Percentiles rank a stretch among this genome's conserved stretches.
phyloP scores from a whole-genome alignment of 371 early-diverging fungal genomes.

The Mucor mucedo region DNA sequence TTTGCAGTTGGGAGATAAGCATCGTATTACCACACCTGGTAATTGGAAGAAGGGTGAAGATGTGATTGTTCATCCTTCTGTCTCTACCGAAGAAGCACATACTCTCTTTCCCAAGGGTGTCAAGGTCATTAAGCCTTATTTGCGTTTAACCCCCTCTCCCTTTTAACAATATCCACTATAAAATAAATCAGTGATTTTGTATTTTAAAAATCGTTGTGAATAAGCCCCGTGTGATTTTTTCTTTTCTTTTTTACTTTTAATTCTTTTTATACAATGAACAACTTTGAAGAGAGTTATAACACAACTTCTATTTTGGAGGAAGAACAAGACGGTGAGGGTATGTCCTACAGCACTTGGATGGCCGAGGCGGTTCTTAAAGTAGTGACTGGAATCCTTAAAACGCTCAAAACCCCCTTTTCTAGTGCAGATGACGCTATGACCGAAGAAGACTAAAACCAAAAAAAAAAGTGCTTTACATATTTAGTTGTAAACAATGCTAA shows the following conservation, averaged over 20 bases:
- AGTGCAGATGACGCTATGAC: too few relatives aligned
- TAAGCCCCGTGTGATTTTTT: background rate
- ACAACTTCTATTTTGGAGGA: background rate
- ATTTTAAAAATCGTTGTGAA: background rate
- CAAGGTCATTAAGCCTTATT: constrained; percentile 83
- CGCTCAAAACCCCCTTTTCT: background rate
- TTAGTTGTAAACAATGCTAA: too few relatives aligned
- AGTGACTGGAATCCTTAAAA: background rate
- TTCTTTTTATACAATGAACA: constrained; percentile 3
- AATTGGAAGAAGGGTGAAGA: constrained; percentile 90
- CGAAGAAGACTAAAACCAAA: too few relatives aligned
- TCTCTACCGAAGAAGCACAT: constrained; percentile 82
- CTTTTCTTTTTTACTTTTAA: constrained; percentile 6
- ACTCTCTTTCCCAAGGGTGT: constrained; percentile 82
- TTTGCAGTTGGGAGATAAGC: constrained; percentile 85
- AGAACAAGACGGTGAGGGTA: background rate
- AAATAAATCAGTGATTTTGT: background rate
- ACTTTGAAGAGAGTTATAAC: background rate
- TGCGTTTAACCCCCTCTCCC: constrained; percentile 73
- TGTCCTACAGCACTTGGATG: background rate
- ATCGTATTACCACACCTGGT: constrained; percentile 92
- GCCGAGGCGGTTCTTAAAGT: background rate
- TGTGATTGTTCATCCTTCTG: constrained; percentile 90
- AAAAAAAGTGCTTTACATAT: too few relatives aligned
- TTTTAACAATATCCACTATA: constrained; percentile 32